Evolutionary conservation across 2,329 filamentous ascomycete genomes (phyloP), one percentile per base, ranked within the genome.

Genomic region (Hymenoscyphus occultus): DNA sequence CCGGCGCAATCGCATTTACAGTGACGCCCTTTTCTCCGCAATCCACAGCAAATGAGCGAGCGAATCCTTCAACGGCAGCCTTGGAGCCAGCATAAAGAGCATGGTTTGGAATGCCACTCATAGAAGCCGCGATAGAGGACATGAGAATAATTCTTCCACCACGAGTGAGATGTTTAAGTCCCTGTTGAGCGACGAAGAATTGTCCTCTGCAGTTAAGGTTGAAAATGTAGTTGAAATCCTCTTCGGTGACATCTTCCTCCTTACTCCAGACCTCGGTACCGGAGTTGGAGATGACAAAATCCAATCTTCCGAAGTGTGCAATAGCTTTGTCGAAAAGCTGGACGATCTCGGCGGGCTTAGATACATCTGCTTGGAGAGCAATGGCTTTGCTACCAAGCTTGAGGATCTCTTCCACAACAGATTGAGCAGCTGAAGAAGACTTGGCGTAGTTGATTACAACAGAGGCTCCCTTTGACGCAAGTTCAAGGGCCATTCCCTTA

Each of bases 111-210:
- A 92, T 87, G 51, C 84, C 87, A 84, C 86, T 86, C 72, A 80
- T 82, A 1, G 86, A 86, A 0, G 86, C 87, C 2, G 83, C 80
- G 1, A 82, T 79, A 67, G 88, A 88, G 76, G 85, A 89, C 71
- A 89, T 85, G 70, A 86, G 84, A 0, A 88, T 85, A 71, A 93
- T 84, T 57, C 90, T 83, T 39, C 90, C 90, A 64, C 90, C 87
- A 56, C 84, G 81, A 74, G 88, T 83, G 69, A 91, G 83, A 78
- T 91, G 81, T 79, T 88, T 88, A 77, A 90, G 89, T 6, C 86
- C 90, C 65, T 90, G 86, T 79, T 91, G 88, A 22, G 89, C 90
- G 61, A 92, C 89, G 76, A 92, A 92, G 81, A 92, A 92, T 78
- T 92, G 82, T 7, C 87, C 88, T 42, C 80, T 80, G 42, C 90